phyloP scores from a whole-genome alignment of 2,329 filamentous ascomycete genomes.

The Phialophora verrucosa region DNA sequence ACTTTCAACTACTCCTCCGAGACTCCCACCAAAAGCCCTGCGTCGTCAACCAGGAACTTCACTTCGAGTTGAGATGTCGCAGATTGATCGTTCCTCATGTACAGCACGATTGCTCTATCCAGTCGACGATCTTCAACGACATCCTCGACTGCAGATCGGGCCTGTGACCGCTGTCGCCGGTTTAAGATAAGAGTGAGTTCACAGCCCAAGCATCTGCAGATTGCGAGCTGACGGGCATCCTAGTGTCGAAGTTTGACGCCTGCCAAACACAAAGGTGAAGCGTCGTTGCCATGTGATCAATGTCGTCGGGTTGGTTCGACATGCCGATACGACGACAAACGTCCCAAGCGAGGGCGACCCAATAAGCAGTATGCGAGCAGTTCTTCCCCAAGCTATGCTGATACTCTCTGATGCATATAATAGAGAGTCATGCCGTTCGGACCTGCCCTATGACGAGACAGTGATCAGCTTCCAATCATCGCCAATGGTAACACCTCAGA shows the following conservation, averaged over 20 bases:
- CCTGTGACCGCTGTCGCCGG: constrained; percentile 22
- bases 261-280: not conserved
- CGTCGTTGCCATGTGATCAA: constrained; percentile 2
- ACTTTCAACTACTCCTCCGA: not conserved
- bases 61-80: not conserved
- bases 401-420: not conserved
- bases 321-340: constrained; percentile 18
- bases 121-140: not conserved
- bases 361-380: constrained; percentile 7
- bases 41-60: not conserved
- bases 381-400: not conserved
- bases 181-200: constrained; percentile 21
- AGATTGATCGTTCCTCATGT: not conserved
- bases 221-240: not conserved
- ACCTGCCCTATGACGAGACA: constrained; percentile 1
- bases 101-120: not conserved
- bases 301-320: constrained; percentile 9
- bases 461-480: not conserved
- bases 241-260: constrained; percentile 10
- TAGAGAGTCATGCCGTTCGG: not conserved
- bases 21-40: no score
- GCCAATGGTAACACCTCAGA: not conserved
- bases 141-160: not conserved
- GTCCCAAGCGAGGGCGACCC: constrained; percentile 18
- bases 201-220: not conserved